phyloP scores from a whole-genome alignment of 2,329 filamentous ascomycete genomes.

The Microsporum canis region DNA sequence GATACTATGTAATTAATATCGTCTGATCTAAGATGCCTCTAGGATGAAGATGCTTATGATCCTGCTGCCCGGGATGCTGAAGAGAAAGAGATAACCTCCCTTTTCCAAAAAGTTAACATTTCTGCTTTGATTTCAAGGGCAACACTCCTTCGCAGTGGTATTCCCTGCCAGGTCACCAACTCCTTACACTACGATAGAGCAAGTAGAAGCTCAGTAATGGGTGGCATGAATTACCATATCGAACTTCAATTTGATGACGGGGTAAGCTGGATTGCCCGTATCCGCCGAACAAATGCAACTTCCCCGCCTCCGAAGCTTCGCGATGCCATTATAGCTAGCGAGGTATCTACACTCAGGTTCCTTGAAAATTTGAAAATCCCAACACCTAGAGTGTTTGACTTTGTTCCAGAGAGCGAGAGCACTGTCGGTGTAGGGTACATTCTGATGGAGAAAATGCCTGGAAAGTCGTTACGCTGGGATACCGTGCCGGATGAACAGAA shows the following conservation, averaged over 20 bases:
- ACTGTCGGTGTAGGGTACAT: conserved; percentile 31
- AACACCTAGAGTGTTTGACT: conserved; percentile 28
- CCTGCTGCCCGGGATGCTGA: not conserved
- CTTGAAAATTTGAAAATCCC: conserved; percentile 27
- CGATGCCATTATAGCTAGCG: conserved; percentile 26
- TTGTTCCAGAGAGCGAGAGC: conserved; percentile 19
- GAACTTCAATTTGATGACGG: conserved; percentile 36
- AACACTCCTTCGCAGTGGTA: conserved; percentile 26
- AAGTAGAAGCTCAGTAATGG: conserved; percentile 31
- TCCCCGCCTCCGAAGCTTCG: conserved; percentile 13
- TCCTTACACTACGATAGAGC: conserved; percentile 27
- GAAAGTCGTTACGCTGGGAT: conserved; percentile 25
- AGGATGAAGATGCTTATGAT: not conserved
- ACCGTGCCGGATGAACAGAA: conserved; percentile 25
- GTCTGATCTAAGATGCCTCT: not conserved
- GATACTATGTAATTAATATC: not conserved
- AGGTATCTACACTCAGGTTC: conserved; percentile 33
- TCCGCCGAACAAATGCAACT: conserved; percentile 31
- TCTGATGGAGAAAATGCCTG: conserved; percentile 31
- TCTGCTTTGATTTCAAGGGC: conserved; percentile 29
- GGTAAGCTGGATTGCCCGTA: conserved; percentile 34
- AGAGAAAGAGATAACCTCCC: not conserved
- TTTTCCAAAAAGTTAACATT: conserved; percentile 3
- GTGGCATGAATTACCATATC: conserved; percentile 38
- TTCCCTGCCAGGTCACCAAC: conserved; percentile 23